A percentile compares a stretch with the other conserved stretches of the same genome.
Evolutionary conservation across 1,139 yeast genomes (phyloP).

Genomic region (Diutina rugosa): DNA sequence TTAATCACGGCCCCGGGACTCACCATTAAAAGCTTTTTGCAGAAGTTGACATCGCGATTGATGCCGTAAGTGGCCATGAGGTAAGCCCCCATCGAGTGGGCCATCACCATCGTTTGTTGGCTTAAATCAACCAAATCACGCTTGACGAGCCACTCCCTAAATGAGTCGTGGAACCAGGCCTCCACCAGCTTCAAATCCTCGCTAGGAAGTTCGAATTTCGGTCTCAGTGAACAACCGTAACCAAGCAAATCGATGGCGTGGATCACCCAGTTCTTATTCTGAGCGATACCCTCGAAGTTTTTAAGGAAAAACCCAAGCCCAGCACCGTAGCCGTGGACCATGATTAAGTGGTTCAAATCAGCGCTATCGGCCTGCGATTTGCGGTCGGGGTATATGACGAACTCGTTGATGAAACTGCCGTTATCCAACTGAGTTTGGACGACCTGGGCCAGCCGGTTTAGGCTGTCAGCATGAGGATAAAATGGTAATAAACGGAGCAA

Average conservation of each 20-base stretch:
- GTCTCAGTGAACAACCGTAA: conserved; percentile 63
- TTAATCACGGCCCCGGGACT: conserved; percentile 56
- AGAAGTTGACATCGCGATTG: conserved; percentile 24
- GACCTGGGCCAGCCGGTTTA: conserved; percentile 20
- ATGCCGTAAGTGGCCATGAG: conserved; percentile 37
- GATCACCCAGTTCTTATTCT: conserved; percentile 38
- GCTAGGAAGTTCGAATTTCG: conserved; percentile 16
- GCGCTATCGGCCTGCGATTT: neutral
- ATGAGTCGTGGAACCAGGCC: conserved; percentile 40
- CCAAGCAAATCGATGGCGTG: conserved; percentile 70
- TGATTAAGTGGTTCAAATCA: conserved; percentile 37
- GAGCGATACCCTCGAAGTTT: conserved; percentile 34
- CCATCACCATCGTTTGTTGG: conserved; percentile 30
- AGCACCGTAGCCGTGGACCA: conserved; percentile 73
- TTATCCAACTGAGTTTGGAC: conserved; percentile 23
- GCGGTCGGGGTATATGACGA: conserved; percentile 35
- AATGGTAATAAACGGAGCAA: conserved; percentile 30
- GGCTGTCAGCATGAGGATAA: conserved; percentile 18
- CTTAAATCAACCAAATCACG: conserved; percentile 15
- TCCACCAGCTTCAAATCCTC: conserved; percentile 26
- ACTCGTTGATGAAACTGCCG: conserved; percentile 47
- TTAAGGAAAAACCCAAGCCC: conserved; percentile 61
- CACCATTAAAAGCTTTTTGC: conserved; percentile 35
- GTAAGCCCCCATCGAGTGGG: conserved; percentile 58
- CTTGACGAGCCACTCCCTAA: conserved; percentile 28